Evolutionary conservation across 1,284 basidiomycete genomes (phyloP), one percentile per base, ranked within the genome.

Genomic region (Sporisorium sorghi): DNA sequence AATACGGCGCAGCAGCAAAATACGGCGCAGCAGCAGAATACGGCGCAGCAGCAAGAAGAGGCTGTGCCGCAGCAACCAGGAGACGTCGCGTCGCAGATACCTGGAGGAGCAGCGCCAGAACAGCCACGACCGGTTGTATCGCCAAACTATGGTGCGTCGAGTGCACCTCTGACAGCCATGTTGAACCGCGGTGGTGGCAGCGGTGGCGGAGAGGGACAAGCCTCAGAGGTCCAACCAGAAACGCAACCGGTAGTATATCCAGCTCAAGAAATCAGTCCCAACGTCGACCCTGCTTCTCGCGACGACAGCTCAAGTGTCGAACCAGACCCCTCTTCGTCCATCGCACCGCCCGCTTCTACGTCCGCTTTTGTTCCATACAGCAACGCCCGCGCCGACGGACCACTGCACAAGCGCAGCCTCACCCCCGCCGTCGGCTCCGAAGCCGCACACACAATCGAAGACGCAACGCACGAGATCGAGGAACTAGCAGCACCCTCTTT

Each of bases 371-470:
- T 30, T 33, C 32, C 42, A 14, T 33, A 43, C 30, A 11, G 40
- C 30, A 17, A 17, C 3, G 11, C 43, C 8, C 30, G 11, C 14
- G 21, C 28, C 23, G 23, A 11, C 4, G 24, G 14, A 39, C 54
- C 33, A 11, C 33, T 56, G 10, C 19, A 37, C 43, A 56, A 56
- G 32, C 54, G 54, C 19, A 44, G 54, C 30, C 14, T 47, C 10
- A 9, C 11, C 14, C 8, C 35, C 5, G n/a, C 14, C 37, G 14
- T 7, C 5, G 8, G 32, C 15, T 1, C 12, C 30, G 33, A 35
- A 11, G 32, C 32, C 2, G 17, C 47, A 4, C 44, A 48, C n/a
- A 48, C 50, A 23, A 51, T 63, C 14, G 42, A 37, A 37, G 8
- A 7, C 8, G 30, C 30, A 2, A 4, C 46, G 2, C 43, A 47